Evolutionary conservation across 2,329 filamentous ascomycete genomes (phyloP).

Genomic region (Ascosphaera pollenicola): DNA sequence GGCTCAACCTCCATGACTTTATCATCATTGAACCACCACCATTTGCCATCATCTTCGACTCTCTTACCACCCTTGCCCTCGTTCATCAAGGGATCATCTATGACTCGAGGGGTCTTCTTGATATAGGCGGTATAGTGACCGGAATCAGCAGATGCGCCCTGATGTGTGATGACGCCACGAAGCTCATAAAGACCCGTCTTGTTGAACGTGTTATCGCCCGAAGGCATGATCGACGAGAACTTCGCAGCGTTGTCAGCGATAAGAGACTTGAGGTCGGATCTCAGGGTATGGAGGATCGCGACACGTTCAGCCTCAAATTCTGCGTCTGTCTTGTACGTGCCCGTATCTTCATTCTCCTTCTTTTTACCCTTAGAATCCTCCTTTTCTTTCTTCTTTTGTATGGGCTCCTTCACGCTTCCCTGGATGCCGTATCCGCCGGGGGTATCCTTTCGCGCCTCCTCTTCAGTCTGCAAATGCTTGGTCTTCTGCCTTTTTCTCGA

Average conservation of each 20-base stretch:
- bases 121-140: slow-evolving; percentile 97
- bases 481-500: slow-evolving; percentile 80
- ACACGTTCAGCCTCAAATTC: slow-evolving; percentile 74
- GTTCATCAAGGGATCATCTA: slow-evolving; percentile 28
- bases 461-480: slow-evolving; percentile 32
- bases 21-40: slow-evolving; percentile 99
- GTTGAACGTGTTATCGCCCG: slow-evolving; percentile 67
- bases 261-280: slow-evolving; percentile 67
- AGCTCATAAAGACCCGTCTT: slow-evolving; percentile 92
- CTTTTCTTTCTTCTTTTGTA: slow-evolving; percentile 26
- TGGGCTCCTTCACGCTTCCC: slow-evolving; percentile 14
- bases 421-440: background rate
- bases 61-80: slow-evolving; percentile 46
- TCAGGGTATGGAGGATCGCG: slow-evolving; percentile 51
- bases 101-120: slow-evolving; percentile 57
- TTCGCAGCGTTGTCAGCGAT: slow-evolving; percentile 39
- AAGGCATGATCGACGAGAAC: background rate
- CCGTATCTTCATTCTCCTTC: slow-evolving; percentile 44
- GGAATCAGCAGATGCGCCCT: slow-evolving; percentile 89
- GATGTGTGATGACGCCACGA: slow-evolving; percentile 82
- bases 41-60: slow-evolving; percentile 70
- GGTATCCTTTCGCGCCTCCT: slow-evolving; percentile 20
- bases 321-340: slow-evolving; percentile 77
- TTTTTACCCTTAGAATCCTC: slow-evolving; percentile 26
- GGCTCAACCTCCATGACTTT: slow-evolving; percentile 79